Evolutionary conservation across 192 early-diverging fungal genomes (phyloP).

Genomic region (Chytriomyces hyalinus): DNA sequence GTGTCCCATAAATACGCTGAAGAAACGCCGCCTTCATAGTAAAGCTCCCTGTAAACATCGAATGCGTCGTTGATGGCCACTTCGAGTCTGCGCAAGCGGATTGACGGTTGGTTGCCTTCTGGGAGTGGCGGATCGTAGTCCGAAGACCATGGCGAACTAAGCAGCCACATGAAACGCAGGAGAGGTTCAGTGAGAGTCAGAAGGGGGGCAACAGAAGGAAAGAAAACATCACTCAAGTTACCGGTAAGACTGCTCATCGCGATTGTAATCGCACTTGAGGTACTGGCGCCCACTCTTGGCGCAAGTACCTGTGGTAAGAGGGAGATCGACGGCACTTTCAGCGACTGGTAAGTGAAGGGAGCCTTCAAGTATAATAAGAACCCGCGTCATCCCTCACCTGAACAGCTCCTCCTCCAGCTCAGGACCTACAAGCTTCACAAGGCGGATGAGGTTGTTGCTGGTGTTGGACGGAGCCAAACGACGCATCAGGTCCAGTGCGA

Average conservation of each 20-base stretch:
- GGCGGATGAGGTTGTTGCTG: slow-evolving; percentile 82
- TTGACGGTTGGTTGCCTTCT: slow-evolving; percentile 81
- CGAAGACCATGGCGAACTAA: slow-evolving; percentile 96
- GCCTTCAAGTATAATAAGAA: not conserved
- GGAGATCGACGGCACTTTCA: slow-evolving; percentile 85
- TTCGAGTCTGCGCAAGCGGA: slow-evolving; percentile 86
- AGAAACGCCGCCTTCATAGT: slow-evolving; percentile 93
- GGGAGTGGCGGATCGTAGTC: slow-evolving; percentile 83
- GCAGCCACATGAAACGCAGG: not conserved
- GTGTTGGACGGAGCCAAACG: slow-evolving; percentile 91
- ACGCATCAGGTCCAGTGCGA: slow-evolving; percentile 94
- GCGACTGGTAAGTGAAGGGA: not conserved
- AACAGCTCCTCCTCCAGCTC: slow-evolving; percentile 90
- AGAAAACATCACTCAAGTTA: slow-evolving; percentile 39
- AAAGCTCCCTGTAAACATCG: slow-evolving; percentile 92
- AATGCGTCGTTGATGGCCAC: slow-evolving; percentile 93
- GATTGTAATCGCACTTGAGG: slow-evolving; percentile 92
- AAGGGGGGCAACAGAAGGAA: not conserved
- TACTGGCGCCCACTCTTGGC: slow-evolving; percentile 77
- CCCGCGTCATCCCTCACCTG: slow-evolving; percentile 24
- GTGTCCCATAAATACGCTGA: slow-evolving; percentile 96
- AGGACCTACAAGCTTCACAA: slow-evolving; percentile 77
- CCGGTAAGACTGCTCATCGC: slow-evolving; percentile 93
- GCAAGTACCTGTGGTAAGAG: slow-evolving; percentile 79
- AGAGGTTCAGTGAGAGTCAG: not conserved